A percentile compares a stretch with the other conserved stretches of the same genome.
Evolutionary conservation across 768 basidiomycete species (phyloP).

Genomic region (Suillus brevipes): DNA sequence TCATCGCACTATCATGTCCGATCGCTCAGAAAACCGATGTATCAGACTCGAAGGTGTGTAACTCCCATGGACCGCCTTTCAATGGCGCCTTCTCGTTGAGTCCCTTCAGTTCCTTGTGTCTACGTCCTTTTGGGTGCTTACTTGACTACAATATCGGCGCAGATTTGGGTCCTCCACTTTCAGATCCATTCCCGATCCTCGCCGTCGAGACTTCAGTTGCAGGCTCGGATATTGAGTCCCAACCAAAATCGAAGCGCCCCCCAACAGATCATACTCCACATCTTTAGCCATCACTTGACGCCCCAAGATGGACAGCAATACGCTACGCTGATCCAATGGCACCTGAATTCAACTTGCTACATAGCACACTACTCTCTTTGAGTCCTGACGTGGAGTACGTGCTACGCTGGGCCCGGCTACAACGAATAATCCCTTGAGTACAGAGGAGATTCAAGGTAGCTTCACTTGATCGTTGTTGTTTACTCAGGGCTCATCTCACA

Average conservation of each 20-base stretch:
- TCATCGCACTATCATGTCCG: too few species aligned
- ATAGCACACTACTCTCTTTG: constrained; percentile 57
- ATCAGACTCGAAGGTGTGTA: too few species aligned
- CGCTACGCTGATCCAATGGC: constrained; percentile 74
- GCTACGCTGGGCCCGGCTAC: constrained; percentile 50
- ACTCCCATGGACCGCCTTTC: constrained; percentile 64
- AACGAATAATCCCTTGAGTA: constrained; percentile 44
- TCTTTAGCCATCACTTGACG: constrained; percentile 43
- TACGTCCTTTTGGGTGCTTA: too few species aligned
- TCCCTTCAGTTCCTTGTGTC: constrained; percentile 58
- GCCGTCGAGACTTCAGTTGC: constrained; percentile 43
- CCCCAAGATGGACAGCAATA: constrained; percentile 65
- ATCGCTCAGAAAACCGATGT: too few species aligned
- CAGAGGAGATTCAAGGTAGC: constrained; percentile 57
- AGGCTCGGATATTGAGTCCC: constrained; percentile 17
- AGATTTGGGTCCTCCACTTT: too few species aligned
- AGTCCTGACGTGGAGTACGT: constrained; percentile 66
- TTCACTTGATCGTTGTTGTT: constrained; percentile 12
- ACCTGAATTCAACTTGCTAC: constrained; percentile 67
- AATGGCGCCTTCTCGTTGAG: constrained; percentile 60
- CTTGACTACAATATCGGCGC: too few species aligned
- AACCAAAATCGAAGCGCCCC: constrained; percentile 49
- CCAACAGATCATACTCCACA: constrained; percentile 80
- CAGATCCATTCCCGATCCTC: too few species aligned
- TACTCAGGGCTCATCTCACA: neutral